Base-by-base conservation (phyloP, 306 rosid genomes). In the Castanea sativa region DNA sequence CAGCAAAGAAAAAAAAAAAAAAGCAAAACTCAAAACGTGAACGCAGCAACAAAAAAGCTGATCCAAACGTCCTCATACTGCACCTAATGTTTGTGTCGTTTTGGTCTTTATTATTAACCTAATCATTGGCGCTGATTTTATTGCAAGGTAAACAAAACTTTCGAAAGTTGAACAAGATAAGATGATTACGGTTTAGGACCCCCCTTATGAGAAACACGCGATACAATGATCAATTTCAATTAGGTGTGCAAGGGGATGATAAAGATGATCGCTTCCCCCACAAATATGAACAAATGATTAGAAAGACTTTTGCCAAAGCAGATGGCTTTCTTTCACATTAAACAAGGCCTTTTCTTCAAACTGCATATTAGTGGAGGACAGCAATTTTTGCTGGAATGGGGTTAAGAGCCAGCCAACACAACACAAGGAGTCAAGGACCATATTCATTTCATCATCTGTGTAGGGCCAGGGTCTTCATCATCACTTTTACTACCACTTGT, bases 71-170 rank as follows among this genome's bases (percentile, higher is more conserved):
- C n/a, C n/a, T n/a, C n/a, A n/a, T 15, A 29, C 15, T 29, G 41
- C n/a, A 63, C n/a, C 38, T 5, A 4, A 5, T 61, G 15, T 14
- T 13, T 27, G n/a, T 29, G 41, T 63, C 29, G 18, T 63, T 29
- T 29, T 1, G 69, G 43, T 63, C 69, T 19, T 67, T 35, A 68
- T 68, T 1, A 68, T 32, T 2, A 25, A 15, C 18, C 69, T 56
- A 57, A 74, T 14, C 18, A 51, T 76, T 71, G n/a, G 69, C 69
- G 51, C 12, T 74, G 53, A 55, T 27, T 55, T 74, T 55, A 21
- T 55, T 55, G 41, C 59, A 41, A 12, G 16, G 53, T 3, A 41
- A 41, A 49, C 16, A 49, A 13, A 49, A 41, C 45, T 41, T 8
- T 2, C 3, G 45, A 41, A 8, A 41, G 45, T 49, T 49, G 11